These are phyloP conservation scores for Chenopodium formosanum DNA, from an alignment of 148 eudicot genomes.

Conservation along the genomic window DNA sequence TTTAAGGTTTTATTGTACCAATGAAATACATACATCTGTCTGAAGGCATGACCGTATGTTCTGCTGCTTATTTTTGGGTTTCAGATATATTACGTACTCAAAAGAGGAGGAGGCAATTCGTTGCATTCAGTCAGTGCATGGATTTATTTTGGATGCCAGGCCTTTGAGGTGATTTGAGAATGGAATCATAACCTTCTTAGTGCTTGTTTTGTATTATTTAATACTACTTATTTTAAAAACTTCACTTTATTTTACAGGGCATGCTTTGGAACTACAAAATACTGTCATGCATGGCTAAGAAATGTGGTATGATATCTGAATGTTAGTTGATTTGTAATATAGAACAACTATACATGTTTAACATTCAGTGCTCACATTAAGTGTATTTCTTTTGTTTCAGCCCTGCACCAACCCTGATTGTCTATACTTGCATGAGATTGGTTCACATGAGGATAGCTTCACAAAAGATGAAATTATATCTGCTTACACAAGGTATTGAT, in stretches of 20 bases:
- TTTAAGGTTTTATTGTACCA: neutral
- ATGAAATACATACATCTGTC: neutral
- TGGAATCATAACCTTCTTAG: neutral
- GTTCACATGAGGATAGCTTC: constrained; percentile 88
- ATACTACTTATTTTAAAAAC: neutral
- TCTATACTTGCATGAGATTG: constrained; percentile 93
- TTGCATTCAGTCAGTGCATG: constrained; percentile 94
- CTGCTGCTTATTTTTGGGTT: constrained; percentile 8
- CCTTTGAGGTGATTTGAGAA: constrained; percentile 54
- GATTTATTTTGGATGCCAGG: constrained; percentile 73
- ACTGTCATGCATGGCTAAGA: constrained; percentile 97
- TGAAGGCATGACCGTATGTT: neutral
- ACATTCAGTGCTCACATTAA: neutral
- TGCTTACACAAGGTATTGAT: constrained; percentile 75
- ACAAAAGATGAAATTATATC: constrained; percentile 90
- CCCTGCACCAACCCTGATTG: constrained; percentile 95
- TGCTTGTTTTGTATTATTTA: neutral
- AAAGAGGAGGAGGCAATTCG: constrained; percentile 96
- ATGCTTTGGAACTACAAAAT: constrained; percentile 97
- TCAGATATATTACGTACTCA: constrained; percentile 90
- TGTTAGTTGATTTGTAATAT: neutral
- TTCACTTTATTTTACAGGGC: constrained; percentile 50
- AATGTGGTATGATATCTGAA: constrained; percentile 56
- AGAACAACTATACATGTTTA: neutral
- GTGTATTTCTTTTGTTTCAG: constrained; percentile 40